Percentiles rank a stretch among this genome's conserved stretches.
These are phyloP conservation scores for Clitopilus passeckerianus DNA, from an alignment of 768 basidiomycete species.

Conservation along the genomic window DNA sequence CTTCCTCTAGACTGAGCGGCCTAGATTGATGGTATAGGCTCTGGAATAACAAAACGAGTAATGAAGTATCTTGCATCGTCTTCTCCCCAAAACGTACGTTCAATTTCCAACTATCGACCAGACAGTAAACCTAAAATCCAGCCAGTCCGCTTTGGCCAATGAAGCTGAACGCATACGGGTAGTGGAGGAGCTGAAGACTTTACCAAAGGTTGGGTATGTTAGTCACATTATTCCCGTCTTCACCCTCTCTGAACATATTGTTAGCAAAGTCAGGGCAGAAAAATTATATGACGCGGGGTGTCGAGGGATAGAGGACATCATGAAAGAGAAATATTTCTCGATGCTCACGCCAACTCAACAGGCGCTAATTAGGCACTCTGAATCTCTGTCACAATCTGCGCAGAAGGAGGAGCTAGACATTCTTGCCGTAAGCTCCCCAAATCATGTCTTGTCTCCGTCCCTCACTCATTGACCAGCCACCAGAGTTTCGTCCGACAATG, in stretches of 20 bases:
- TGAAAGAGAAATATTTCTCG: neutral
- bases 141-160: neutral
- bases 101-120: too few relatives aligned
- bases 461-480: conserved; percentile 12
- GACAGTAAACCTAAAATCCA: neutral
- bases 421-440: neutral
- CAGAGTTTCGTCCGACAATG: conserved; percentile 43
- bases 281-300: neutral
- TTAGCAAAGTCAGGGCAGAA: neutral
- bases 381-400: neutral
- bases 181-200: neutral
- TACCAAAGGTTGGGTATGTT: neutral
- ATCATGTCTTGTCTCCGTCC: too few relatives aligned
- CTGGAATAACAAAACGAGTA: neutral
- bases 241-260: neutral
- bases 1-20: neutral
- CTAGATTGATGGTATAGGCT: neutral
- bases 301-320: neutral
- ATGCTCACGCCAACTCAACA: neutral
- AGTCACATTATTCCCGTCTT: neutral
- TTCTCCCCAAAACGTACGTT: neutral
- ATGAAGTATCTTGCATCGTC: neutral
- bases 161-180: neutral
- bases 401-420: neutral
- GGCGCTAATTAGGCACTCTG: neutral